Percentiles rank a stretch among this genome's conserved stretches.
Conservation (phyloP, 2,329 filamentous ascomycete species). For the Metarhizium anisopliae region DNA sequence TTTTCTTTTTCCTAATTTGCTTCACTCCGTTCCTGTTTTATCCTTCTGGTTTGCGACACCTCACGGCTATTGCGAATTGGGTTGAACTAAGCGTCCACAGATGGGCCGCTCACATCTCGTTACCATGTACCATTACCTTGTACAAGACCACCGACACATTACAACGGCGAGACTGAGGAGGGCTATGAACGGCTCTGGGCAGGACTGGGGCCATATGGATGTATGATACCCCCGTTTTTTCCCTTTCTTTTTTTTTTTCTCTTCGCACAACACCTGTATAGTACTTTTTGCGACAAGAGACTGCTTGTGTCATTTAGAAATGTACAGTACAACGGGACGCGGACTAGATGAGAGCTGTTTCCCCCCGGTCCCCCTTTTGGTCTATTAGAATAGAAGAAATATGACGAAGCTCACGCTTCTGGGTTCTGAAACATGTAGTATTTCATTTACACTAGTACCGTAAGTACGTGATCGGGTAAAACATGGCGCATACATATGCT, state of each 20-base stretch:
- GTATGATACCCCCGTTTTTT: conserved; percentile 20
- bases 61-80: background rate
- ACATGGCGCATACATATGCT: background rate
- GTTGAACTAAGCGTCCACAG: conserved; percentile 1
- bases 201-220: conserved; percentile 20
- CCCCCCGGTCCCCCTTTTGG: background rate
- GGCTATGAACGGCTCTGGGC: conserved; percentile 16
- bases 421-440: background rate
- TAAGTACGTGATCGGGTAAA: background rate
- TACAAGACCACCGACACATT: conserved; percentile 11
- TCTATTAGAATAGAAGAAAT: conserved; percentile 6
- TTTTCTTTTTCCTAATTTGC: conserved; percentile 5
- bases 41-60: background rate
- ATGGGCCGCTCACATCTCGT: background rate
- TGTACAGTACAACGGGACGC: background rate
- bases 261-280: conserved; percentile 16
- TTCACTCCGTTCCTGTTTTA: conserved; percentile 6
- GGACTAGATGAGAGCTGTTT: background rate
- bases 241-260: conserved; percentile 1
- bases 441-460: background rate
- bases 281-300: conserved; percentile 10
- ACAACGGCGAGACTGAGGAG: conserved; percentile 10
- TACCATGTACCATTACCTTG: conserved; percentile 15
- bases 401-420: conserved; percentile 4
- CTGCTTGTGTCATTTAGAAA: background rate